Conservation (phyloP, 2,329 filamentous ascomycete species). For the Anthostomella pinea region DNA sequence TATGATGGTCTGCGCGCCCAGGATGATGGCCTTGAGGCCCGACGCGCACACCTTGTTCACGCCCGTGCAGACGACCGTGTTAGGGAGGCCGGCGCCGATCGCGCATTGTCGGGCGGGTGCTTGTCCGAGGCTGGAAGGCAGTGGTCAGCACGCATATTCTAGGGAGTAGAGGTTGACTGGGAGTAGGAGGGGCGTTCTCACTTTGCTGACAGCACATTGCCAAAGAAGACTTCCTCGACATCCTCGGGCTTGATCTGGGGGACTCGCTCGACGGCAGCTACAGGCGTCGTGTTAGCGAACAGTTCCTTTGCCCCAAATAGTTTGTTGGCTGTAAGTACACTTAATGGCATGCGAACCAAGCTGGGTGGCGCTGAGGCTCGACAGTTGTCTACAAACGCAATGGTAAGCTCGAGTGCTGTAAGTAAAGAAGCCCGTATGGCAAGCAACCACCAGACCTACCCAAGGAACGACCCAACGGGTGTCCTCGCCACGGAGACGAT, state of each 20-base stretch:
- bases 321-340: too few species aligned
- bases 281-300: conserved; percentile 9
- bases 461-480: conserved; percentile 90
- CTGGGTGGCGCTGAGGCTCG: conserved; percentile 80
- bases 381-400: conserved; percentile 66
- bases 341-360: conserved; percentile 92
- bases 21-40: conserved; percentile 87
- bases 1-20: conserved; percentile 96
- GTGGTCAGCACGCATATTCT: conserved; percentile 15
- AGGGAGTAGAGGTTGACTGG: conserved; percentile 1
- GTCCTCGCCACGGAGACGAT: conserved; percentile 91
- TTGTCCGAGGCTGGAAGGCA: conserved; percentile 72
- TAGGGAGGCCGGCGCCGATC: conserved; percentile 78
- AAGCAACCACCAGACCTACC: conserved; percentile 57
- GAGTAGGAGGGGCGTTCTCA: conserved; percentile 45
- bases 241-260: conserved; percentile 83
- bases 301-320: not conserved
- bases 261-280: conserved; percentile 78
- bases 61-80: conserved; percentile 81
- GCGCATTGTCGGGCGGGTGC: conserved; percentile 95
- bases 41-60: conserved; percentile 99
- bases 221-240: conserved; percentile 95
- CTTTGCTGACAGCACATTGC: conserved; percentile 97
- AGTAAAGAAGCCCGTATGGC: conserved; percentile 5
- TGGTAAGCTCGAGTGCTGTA: conserved; percentile 16